A percentile compares a stretch with the other conserved stretches of the same genome.
Evolutionary conservation across 2,329 filamentous ascomycete species (phyloP).

Genomic region (Botrytis fragariae): DNA sequence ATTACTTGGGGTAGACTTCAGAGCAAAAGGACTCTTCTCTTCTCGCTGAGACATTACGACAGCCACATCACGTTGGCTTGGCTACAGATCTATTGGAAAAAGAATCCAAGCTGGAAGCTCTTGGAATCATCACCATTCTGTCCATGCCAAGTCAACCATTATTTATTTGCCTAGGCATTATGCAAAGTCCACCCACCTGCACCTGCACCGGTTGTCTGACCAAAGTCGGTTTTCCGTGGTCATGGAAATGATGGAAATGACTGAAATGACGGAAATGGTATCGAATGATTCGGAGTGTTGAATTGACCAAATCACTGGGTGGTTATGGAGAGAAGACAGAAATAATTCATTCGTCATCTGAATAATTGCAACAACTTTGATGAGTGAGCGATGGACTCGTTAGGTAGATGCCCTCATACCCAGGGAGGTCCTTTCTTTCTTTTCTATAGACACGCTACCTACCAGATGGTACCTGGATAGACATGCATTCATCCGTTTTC

Average conservation of each 20-base stretch:
- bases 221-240: background rate
- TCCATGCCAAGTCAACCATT: background rate
- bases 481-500: background rate
- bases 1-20: too few relatives aligned
- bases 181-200: background rate
- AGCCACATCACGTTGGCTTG: background rate
- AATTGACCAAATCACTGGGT: background rate
- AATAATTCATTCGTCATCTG: background rate
- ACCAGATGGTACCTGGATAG: too few relatives aligned
- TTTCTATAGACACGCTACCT: too few relatives aligned
- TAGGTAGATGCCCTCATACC: too few relatives aligned
- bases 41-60: background rate
- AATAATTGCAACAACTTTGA: background rate
- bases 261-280: background rate
- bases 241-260: background rate
- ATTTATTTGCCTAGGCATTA: background rate
- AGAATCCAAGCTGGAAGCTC: background rate
- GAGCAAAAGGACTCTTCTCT: background rate
- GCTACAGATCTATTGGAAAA: background rate
- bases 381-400: background rate
- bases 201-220: background rate
- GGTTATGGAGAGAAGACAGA: background rate
- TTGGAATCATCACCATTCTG: background rate
- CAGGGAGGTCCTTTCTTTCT: too few relatives aligned
- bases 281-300: background rate